phyloP scores from a whole-genome alignment of 192 early-diverging fungal species.

The Podila verticillata region DNA sequence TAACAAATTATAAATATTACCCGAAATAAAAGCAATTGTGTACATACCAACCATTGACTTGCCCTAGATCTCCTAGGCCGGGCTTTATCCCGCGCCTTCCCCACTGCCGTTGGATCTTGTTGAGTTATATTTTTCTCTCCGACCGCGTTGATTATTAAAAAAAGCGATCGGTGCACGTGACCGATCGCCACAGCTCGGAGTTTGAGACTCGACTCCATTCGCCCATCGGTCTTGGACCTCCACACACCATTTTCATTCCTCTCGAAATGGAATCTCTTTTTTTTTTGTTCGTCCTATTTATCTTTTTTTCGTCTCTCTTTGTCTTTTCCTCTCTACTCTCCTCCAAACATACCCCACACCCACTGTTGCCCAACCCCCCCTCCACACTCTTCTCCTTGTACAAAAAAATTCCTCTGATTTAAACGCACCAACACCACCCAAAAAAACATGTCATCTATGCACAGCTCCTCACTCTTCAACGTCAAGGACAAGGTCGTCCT shows the following conservation, averaged over 20 bases:
- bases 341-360: not conserved
- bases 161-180: too few relatives aligned
- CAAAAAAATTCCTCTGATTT: not conserved
- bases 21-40: too few relatives aligned
- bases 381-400: not conserved
- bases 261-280: not conserved
- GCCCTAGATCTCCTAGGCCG: too few relatives aligned
- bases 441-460: conserved; percentile 52
- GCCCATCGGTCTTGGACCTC: not conserved
- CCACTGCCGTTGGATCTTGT: too few relatives aligned
- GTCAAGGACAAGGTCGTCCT: conserved; percentile 85
- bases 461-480: conserved; percentile 64
- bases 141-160: too few relatives aligned
- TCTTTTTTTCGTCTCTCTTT: not conserved
- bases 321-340: not conserved
- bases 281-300: not conserved
- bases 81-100: too few relatives aligned
- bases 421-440: too few relatives aligned
- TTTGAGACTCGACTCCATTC: conserved; percentile 2
- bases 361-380: not conserved
- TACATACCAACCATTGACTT: too few relatives aligned
- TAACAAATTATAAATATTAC: too few relatives aligned
- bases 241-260: not conserved
- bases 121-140: too few relatives aligned
- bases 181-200: too few relatives aligned